A percentile compares a stretch with the other conserved stretches of the same genome.
These are phyloP conservation scores for Quercus ilex DNA, from an alignment of 306 rosid species.

Conservation along the genomic window DNA sequence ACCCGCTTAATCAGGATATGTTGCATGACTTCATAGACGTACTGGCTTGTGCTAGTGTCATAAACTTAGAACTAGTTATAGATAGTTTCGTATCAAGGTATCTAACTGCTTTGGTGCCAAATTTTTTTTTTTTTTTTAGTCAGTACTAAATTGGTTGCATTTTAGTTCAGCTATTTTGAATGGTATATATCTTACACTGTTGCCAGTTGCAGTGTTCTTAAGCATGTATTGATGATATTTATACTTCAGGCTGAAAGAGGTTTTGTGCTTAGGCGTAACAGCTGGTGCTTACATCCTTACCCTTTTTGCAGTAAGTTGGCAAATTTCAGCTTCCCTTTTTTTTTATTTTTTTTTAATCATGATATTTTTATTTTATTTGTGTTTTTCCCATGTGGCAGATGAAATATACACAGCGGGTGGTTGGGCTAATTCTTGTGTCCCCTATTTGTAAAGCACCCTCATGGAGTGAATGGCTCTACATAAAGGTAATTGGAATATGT, in stretches of 20 bases:
- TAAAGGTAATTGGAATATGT: conserved; percentile 50
- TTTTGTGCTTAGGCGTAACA: conserved; percentile 81
- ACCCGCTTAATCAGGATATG: not conserved
- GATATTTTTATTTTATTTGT: conserved; percentile 11
- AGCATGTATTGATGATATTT: conserved; percentile 8
- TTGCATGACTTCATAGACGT: not conserved
- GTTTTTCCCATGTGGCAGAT: conserved; percentile 41
- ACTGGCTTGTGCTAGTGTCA: not conserved
- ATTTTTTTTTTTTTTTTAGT: no score
- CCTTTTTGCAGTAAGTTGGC: conserved; percentile 70
- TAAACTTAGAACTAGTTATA: not conserved
- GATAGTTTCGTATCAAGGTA: not conserved
- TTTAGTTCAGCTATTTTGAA: not conserved
- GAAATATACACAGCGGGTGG: conserved; percentile 73
- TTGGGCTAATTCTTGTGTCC: conserved; percentile 80
- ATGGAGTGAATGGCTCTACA: conserved; percentile 90
- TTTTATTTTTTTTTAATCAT: not conserved
- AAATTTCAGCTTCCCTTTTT: conserved; percentile 1
- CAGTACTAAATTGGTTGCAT: not conserved
- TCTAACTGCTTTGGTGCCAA: not conserved
- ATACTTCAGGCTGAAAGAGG: conserved; percentile 67
- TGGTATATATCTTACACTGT: conserved; percentile 2
- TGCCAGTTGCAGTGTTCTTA: conserved; percentile 13
- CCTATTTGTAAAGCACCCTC: conserved; percentile 80
- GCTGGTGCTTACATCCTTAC: conserved; percentile 88